Percentiles rank a stretch among this genome's conserved stretches.
Conservation (phyloP, 495 filamentous ascomycete species). For the Letharia lupina region DNA sequence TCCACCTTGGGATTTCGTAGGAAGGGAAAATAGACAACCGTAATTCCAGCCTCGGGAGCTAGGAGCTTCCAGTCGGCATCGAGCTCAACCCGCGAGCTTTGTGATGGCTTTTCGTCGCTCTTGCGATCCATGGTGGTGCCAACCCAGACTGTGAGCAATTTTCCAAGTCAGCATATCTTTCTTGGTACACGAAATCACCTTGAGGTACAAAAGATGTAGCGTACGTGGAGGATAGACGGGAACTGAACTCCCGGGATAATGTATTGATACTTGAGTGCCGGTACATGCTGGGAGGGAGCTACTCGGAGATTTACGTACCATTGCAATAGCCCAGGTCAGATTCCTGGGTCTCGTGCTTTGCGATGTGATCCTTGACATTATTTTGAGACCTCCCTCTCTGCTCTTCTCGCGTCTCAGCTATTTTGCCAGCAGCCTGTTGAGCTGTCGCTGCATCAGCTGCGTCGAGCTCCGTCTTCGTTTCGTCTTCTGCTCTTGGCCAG, state of each 20-base stretch:
- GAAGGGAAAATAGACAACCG: slow-evolving; percentile 86
- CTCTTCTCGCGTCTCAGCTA: slow-evolving; percentile 51
- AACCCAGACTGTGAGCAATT: slow-evolving; percentile 58
- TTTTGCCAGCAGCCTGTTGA: slow-evolving; percentile 51
- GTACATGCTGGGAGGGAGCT: neutral
- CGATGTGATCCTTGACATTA: slow-evolving; percentile 19
- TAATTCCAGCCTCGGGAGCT: slow-evolving; percentile 71
- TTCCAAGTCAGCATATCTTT: neutral
- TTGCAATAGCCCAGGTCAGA: slow-evolving; percentile 74
- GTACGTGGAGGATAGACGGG: neutral
- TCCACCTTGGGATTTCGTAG: slow-evolving; percentile 70
- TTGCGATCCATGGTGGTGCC: slow-evolving; percentile 67
- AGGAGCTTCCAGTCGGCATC: slow-evolving; percentile 66
- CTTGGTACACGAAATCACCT: neutral
- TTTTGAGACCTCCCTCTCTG: slow-evolving; percentile 22
- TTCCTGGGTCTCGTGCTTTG: slow-evolving; percentile 19
- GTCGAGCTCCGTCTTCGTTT: slow-evolving; percentile 56
- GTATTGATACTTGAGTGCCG: neutral
- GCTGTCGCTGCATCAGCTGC: slow-evolving; percentile 54
- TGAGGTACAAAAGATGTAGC: neutral
- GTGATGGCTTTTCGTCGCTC: slow-evolving; percentile 52
- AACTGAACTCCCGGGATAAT: neutral
- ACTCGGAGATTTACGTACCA: neutral
- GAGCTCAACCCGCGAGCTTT: slow-evolving; percentile 48
- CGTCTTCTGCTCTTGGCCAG: slow-evolving; percentile 62